Percentiles rank a stretch among this genome's conserved stretches.
Conservation (phyloP, 495 filamentous ascomycete genomes). For the Pyrenopolyporus hunteri region DNA sequence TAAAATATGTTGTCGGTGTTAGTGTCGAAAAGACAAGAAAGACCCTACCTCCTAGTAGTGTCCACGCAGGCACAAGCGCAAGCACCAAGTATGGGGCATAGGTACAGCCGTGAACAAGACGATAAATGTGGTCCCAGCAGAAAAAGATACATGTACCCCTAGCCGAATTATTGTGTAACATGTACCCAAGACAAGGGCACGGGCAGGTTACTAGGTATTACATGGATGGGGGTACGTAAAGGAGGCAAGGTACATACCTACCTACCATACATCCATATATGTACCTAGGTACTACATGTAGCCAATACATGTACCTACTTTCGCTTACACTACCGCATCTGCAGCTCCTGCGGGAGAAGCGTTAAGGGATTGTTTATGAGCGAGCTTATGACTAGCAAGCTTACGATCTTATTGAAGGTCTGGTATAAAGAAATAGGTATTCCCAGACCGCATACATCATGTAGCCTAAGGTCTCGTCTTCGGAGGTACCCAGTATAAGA, state of each 20-base stretch:
- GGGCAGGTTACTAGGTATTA: background rate
- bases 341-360: background rate
- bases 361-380: background rate
- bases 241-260: background rate
- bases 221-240: background rate
- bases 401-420: no score
- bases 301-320: background rate
- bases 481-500: no score
- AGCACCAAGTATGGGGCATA: conserved; percentile 5
- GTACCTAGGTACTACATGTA: background rate
- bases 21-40: background rate
- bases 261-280: background rate
- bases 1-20: conserved; percentile 6
- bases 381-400: no score
- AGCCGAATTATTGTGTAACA: conserved; percentile 1
- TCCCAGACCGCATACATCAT: no score
- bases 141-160: conserved; percentile 3
- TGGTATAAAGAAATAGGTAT: no score
- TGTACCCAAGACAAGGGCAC: background rate
- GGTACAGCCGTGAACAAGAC: background rate
- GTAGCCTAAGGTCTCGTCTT: no score
- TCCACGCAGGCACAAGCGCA: conserved; percentile 9
- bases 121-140: conserved; percentile 2
- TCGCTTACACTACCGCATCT: background rate
- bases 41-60: conserved; percentile 3